These are phyloP conservation scores for Leccinum solheimii DNA, from an alignment of 1,284 basidiomycete genomes.

Conservation along the genomic window DNA sequence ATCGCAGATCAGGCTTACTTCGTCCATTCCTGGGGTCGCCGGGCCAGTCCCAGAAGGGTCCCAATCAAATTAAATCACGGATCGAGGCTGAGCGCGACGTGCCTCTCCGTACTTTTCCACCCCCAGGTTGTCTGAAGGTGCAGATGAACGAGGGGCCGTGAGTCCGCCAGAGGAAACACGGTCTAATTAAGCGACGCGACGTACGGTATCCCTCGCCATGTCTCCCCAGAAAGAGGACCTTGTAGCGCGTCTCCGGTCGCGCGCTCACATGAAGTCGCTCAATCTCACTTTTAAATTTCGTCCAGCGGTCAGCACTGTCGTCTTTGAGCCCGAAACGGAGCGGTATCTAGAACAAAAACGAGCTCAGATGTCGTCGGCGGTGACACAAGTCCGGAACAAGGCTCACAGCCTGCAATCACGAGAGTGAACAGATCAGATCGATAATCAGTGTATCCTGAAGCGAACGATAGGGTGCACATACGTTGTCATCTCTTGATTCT, in stretches of 20 bases:
- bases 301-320: conserved; percentile 54
- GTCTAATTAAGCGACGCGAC: neutral
- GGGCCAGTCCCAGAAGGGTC: neutral
- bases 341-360: conserved; percentile 45
- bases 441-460: neutral
- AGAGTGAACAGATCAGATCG: neutral
- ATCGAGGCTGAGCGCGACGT: conserved; percentile 21
- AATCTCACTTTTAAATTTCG: conserved; percentile 45
- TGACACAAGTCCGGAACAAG: neutral
- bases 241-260: conserved; percentile 46
- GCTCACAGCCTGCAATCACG: conserved; percentile 21
- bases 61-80: neutral
- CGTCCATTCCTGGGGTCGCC: conserved; percentile 50
- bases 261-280: conserved; percentile 45
- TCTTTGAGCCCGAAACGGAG: conserved; percentile 67
- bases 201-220: conserved; percentile 70
- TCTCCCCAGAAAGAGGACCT: conserved; percentile 64
- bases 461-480: conserved; percentile 7
- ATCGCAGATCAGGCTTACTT: conserved; percentile 41
- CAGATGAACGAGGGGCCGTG: neutral
- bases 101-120: conserved; percentile 66
- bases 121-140: conserved; percentile 65
- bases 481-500: conserved; percentile 14
- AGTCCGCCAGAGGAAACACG: neutral
- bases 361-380: neutral